phyloP scores from a whole-genome alignment of 352 stramenopile genomes.

The Thraustotheca clavata region DNA sequence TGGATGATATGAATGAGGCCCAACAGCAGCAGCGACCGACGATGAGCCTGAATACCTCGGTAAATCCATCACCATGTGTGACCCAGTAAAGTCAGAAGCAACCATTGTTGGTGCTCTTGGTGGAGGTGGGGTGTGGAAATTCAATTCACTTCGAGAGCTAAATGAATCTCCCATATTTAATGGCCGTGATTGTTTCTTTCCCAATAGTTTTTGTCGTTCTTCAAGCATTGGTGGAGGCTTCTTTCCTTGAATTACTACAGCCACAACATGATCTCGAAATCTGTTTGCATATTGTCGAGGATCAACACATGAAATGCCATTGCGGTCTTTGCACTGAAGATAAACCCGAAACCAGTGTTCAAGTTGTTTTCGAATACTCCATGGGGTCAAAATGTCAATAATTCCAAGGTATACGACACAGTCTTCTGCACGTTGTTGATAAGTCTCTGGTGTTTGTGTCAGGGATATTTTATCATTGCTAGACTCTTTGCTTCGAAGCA shows the following conservation, averaged over 20 bases:
- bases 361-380: constrained; percentile 88
- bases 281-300: constrained; percentile 71
- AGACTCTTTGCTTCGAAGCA: constrained; percentile 30
- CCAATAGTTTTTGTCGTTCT: background rate
- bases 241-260: constrained; percentile 72
- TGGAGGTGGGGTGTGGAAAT: background rate
- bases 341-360: constrained; percentile 84
- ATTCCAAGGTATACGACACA: constrained; percentile 93
- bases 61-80: constrained; percentile 8
- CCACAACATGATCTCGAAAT: constrained; percentile 78
- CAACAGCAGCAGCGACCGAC: background rate
- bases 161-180: constrained; percentile 7
- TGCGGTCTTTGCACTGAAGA: constrained; percentile 61
- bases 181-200: background rate
- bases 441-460: background rate
- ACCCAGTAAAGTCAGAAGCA: constrained; percentile 16
- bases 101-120: constrained; percentile 4
- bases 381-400: constrained; percentile 96
- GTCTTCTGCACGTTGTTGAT: constrained; percentile 28
- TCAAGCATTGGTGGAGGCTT: background rate
- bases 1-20: background rate
- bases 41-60: background rate
- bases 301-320: constrained; percentile 79
- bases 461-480: constrained; percentile 33
- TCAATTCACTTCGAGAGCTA: background rate